phyloP scores from a whole-genome alignment of 306 rosid species.

The Chamaecrista fasciculata region DNA sequence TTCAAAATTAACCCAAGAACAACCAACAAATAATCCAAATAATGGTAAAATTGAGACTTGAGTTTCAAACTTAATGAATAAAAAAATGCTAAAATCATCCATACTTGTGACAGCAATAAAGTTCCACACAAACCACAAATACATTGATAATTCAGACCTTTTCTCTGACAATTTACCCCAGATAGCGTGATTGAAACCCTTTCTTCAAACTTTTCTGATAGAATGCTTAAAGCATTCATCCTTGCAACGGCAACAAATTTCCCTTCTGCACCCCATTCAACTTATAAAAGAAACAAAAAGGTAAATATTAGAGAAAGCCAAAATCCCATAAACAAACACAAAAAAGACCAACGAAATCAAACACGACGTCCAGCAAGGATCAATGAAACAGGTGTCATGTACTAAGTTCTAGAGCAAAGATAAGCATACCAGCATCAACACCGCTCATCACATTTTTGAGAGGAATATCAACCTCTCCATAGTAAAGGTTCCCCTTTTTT shows the following conservation, averaged over 20 bases:
- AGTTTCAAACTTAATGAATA: slow-evolving; percentile 54
- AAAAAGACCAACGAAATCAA: background rate
- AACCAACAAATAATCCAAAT: slow-evolving; percentile 47
- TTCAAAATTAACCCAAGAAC: slow-evolving; percentile 35
- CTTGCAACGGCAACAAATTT: slow-evolving; percentile 72
- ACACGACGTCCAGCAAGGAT: background rate
- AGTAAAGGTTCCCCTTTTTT: slow-evolving; percentile 50
- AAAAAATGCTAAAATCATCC: slow-evolving; percentile 53
- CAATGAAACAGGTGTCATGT: background rate
- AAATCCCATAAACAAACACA: background rate
- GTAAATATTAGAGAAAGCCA: slow-evolving; percentile 28
- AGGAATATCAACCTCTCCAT: slow-evolving; percentile 49
- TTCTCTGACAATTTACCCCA: slow-evolving; percentile 36
- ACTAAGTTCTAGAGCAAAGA: background rate
- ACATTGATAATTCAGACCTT: slow-evolving; percentile 44
- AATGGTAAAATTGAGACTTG: slow-evolving; percentile 45
- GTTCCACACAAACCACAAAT: slow-evolving; percentile 26
- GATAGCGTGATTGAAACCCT: slow-evolving; percentile 47
- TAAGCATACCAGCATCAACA: slow-evolving; percentile 79
- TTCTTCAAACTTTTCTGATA: slow-evolving; percentile 65
- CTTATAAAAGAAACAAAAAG: slow-evolving; percentile 39
- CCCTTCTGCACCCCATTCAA: slow-evolving; percentile 75
- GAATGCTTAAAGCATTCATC: slow-evolving; percentile 56
- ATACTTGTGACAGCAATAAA: slow-evolving; percentile 65
- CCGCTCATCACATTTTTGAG: slow-evolving; percentile 49